A percentile compares a stretch with the other conserved stretches of the same genome.
Conservation (phyloP, 345 rosid species). For the Carallia pectinifolia region DNA sequence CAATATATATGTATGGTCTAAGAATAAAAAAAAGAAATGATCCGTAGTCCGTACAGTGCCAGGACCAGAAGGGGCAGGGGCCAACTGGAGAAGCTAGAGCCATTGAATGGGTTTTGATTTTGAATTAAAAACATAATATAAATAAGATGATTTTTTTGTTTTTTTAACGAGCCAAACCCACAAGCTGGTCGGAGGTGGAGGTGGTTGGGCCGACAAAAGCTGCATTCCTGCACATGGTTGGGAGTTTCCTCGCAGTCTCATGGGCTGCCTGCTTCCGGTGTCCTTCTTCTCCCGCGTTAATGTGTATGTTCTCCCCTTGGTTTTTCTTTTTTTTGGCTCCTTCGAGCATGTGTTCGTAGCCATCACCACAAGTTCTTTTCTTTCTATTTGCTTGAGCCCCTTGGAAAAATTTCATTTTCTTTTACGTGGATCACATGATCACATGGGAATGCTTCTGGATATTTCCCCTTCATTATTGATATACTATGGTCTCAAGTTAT, state of each 20-base stretch:
- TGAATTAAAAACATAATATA: neutral
- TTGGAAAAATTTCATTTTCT: too few relatives aligned
- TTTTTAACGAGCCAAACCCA: conserved; percentile 9
- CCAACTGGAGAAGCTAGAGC: conserved; percentile 26
- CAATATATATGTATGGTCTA: too few relatives aligned
- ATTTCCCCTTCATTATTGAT: too few relatives aligned
- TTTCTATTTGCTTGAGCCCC: neutral
- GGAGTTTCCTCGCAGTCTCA: neutral
- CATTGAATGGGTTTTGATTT: conserved; percentile 11
- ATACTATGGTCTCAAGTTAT: too few relatives aligned
- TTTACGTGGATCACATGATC: too few relatives aligned
- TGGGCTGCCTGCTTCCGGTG: neutral
- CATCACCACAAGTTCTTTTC: neutral
- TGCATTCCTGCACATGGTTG: conserved; percentile 37
- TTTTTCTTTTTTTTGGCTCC: too few relatives aligned
- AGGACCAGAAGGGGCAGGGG: conserved; percentile 1
- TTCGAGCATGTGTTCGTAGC: neutral
- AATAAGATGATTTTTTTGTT: too few relatives aligned
- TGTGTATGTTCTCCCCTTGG: neutral
- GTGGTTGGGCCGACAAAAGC: conserved; percentile 50
- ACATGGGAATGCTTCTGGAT: too few relatives aligned
- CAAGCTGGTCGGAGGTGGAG: conserved; percentile 47
- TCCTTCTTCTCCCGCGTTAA: neutral
- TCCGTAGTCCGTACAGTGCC: conserved; percentile 34
- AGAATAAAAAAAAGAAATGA: neutral